These are phyloP conservation scores for Pyrus pyrifolia DNA, from an alignment of 306 rosid genomes.

Conservation along the genomic window DNA sequence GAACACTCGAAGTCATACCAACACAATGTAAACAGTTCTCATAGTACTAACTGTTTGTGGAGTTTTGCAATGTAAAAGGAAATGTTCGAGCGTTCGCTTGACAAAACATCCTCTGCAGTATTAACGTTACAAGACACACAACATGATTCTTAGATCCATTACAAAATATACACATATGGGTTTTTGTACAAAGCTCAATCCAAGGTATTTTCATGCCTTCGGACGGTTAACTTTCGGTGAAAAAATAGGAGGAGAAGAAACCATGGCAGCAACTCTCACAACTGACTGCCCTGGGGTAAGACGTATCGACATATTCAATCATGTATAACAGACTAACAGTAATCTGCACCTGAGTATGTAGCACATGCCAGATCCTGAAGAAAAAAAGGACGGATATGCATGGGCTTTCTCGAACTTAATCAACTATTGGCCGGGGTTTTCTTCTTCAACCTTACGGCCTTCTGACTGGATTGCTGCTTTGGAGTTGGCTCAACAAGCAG, in stretches of 20 bases:
- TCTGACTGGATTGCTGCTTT: conserved; percentile 29
- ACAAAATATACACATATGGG: not conserved
- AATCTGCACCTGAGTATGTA: conserved; percentile 2
- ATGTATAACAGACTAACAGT: not conserved
- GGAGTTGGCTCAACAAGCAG: conserved; percentile 50
- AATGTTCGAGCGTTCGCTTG: not conserved
- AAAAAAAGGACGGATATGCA: not conserved
- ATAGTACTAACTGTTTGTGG: not conserved
- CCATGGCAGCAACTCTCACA: not conserved
- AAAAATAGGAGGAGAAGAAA: conserved; percentile 8
- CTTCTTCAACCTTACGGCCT: conserved; percentile 21
- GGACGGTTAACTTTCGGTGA: not conserved
- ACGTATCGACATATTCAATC: conserved; percentile 7
- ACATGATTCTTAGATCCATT: not conserved
- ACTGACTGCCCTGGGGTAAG: not conserved
- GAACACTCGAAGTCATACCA: not conserved
- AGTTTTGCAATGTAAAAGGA: not conserved
- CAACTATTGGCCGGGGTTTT: conserved; percentile 22
- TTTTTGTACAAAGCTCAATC: conserved; percentile 2
- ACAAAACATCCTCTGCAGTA: not conserved
- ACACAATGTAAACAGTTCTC: not conserved
- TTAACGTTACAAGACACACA: not conserved
- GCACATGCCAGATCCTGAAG: conserved; percentile 17
- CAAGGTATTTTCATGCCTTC: not conserved
- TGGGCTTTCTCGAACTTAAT: not conserved